Conservation (phyloP, 2,329 filamentous ascomycete genomes). For the Alternaria triticina region DNA sequence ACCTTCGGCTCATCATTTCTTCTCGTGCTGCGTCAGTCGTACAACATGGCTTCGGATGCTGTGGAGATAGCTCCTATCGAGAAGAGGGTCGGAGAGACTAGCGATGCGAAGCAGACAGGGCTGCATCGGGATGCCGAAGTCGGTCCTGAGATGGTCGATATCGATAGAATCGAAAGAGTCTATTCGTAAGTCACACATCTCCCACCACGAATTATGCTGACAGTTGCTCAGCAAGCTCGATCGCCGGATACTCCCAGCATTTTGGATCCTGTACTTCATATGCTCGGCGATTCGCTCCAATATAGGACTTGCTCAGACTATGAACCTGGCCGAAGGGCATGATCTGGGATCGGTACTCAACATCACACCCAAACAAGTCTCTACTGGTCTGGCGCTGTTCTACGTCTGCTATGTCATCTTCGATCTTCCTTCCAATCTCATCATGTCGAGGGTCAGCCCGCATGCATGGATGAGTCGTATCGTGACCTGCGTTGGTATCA, state of each 20-base stretch:
- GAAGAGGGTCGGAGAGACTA: slow-evolving; percentile 26
- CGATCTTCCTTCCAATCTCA: slow-evolving; percentile 84
- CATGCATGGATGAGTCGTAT: slow-evolving; percentile 93
- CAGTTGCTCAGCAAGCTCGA: slow-evolving; percentile 59
- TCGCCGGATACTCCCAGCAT: slow-evolving; percentile 70
- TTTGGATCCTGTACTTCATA: slow-evolving; percentile 90
- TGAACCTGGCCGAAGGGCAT: slow-evolving; percentile 76
- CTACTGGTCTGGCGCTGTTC: slow-evolving; percentile 84
- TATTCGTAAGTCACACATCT: slow-evolving; percentile 39
- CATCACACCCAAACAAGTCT: slow-evolving; percentile 77
- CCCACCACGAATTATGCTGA: slow-evolving; percentile 5
- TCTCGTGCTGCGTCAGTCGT: background rate
- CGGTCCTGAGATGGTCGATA: slow-evolving; percentile 39
- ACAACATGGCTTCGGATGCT: slow-evolving; percentile 30
- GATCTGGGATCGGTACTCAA: slow-evolving; percentile 75
- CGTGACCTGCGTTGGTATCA: slow-evolving; percentile 83
- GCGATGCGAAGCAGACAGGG: slow-evolving; percentile 30
- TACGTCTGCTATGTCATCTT: slow-evolving; percentile 93
- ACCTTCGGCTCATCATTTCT: slow-evolving; percentile 14
- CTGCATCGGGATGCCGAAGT: slow-evolving; percentile 43
- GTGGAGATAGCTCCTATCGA: slow-evolving; percentile 18
- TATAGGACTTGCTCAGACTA: slow-evolving; percentile 91
- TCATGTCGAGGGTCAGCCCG: slow-evolving; percentile 85
- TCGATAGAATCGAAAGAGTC: slow-evolving; percentile 47
- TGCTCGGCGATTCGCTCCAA: slow-evolving; percentile 92